These are phyloP conservation scores for Ochromonas danica DNA, from an alignment of 108 stramenopile species.

Conservation along the genomic window DNA sequence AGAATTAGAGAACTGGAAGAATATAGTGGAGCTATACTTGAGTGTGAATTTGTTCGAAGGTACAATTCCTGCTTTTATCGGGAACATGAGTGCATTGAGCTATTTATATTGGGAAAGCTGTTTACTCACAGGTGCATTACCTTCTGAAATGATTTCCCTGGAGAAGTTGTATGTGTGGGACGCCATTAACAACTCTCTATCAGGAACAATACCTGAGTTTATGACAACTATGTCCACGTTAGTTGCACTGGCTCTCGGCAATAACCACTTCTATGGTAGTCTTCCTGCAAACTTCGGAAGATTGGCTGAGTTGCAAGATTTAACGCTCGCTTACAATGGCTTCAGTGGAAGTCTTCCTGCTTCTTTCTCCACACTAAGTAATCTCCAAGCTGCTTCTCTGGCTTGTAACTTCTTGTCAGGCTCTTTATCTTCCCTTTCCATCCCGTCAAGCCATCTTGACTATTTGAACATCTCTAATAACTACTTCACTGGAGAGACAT, in stretches of 20 bases:
- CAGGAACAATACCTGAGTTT: too few species aligned
- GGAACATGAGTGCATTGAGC: not conserved
- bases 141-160: not conserved
- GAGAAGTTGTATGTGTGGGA: too few species aligned
- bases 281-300: not conserved
- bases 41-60: conserved; percentile 1
- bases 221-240: too few species aligned
- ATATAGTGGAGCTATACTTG: too few species aligned
- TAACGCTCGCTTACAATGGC: not conserved
- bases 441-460: not conserved
- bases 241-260: too few species aligned
- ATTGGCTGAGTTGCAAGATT: not conserved
- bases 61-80: not conserved
- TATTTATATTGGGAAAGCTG: not conserved
- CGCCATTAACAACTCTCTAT: too few species aligned
- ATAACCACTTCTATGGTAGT: not conserved
- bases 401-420: not conserved
- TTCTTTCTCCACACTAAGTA: conserved; percentile 1
- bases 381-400: not conserved
- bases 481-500: too few species aligned
- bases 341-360: not conserved
- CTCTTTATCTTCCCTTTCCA: not conserved
- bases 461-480: not conserved
- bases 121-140: not conserved
- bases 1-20: too few species aligned